Conservation (phyloP, 2,329 filamentous ascomycete species). For the Fusarium solani-melongenae region DNA sequence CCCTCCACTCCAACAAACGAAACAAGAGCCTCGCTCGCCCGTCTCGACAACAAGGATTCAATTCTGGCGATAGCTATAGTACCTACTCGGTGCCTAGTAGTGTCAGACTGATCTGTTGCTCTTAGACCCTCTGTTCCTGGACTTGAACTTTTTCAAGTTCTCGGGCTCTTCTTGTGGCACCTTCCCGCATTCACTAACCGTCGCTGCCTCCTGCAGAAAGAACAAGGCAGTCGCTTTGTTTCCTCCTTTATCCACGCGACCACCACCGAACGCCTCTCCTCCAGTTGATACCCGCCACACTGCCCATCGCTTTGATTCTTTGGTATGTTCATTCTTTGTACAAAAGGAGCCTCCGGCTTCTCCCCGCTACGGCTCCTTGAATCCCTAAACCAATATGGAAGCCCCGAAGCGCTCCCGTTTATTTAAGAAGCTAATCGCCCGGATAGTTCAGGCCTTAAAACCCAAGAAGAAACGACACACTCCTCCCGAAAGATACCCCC, state of each 20-base stretch:
- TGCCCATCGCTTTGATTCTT: slow-evolving; percentile 12
- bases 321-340: slow-evolving; percentile 27
- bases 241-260: slow-evolving; percentile 37
- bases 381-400: slow-evolving; percentile 36
- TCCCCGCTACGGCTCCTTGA: slow-evolving; percentile 18
- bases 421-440: slow-evolving; percentile 47
- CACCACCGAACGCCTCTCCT: slow-evolving; percentile 20
- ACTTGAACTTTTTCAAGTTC: slow-evolving; percentile 15
- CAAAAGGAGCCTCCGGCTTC: slow-evolving; percentile 5
- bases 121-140: slow-evolving; percentile 19
- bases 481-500: slow-evolving; percentile 36
- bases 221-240: slow-evolving; percentile 41
- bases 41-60: slow-evolving; percentile 40
- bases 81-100: not conserved
- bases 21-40: slow-evolving; percentile 26
- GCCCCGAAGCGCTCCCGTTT: slow-evolving; percentile 33
- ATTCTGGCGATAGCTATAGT: slow-evolving; percentile 28
- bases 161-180: slow-evolving; percentile 1
- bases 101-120: slow-evolving; percentile 1
- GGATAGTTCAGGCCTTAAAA: slow-evolving; percentile 42
- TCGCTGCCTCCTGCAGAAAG: slow-evolving; percentile 36
- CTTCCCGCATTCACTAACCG: slow-evolving; percentile 28
- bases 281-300: slow-evolving; percentile 32
- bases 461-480: slow-evolving; percentile 26
- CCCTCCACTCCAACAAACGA: slow-evolving; percentile 38